Evolutionary conservation across 306 rosid species (phyloP).

Genomic region (Vigna reflexopilosa): DNA sequence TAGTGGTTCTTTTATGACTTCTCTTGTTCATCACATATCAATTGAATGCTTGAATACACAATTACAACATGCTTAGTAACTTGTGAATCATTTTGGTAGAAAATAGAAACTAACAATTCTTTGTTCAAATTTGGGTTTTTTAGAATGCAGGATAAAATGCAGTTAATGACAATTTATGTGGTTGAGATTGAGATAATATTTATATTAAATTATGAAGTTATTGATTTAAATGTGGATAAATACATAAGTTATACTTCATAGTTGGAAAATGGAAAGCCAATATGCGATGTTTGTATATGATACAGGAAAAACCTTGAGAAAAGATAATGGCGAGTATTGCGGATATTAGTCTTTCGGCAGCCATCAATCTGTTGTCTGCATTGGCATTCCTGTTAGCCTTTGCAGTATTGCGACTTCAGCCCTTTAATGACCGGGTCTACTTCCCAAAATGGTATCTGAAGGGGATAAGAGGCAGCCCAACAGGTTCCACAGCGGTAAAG

Average conservation of each 20-base stretch:
- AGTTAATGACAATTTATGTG: not conserved
- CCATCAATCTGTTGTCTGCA: constrained; percentile 71
- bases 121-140: not conserved
- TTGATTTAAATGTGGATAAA: constrained; percentile 11
- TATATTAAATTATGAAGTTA: not conserved
- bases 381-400: constrained; percentile 72
- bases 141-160: not conserved
- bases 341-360: constrained; percentile 73
- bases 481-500: constrained; percentile 46
- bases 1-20: not conserved
- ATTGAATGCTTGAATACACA: not conserved
- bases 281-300: constrained; percentile 33
- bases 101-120: not conserved
- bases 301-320: constrained; percentile 47
- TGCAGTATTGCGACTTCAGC: constrained; percentile 81
- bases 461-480: constrained; percentile 86
- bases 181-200: not conserved
- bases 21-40: not conserved
- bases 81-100: not conserved
- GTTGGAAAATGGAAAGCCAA: constrained; percentile 9
- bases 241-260: not conserved
- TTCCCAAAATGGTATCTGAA: constrained; percentile 96
- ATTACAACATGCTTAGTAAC: not conserved
- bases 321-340: constrained; percentile 67
- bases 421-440: constrained; percentile 84